These are phyloP conservation scores for Nicotiana tabacum DNA, from an alignment of 257 asterid genomes.

Conservation along the genomic window DNA sequence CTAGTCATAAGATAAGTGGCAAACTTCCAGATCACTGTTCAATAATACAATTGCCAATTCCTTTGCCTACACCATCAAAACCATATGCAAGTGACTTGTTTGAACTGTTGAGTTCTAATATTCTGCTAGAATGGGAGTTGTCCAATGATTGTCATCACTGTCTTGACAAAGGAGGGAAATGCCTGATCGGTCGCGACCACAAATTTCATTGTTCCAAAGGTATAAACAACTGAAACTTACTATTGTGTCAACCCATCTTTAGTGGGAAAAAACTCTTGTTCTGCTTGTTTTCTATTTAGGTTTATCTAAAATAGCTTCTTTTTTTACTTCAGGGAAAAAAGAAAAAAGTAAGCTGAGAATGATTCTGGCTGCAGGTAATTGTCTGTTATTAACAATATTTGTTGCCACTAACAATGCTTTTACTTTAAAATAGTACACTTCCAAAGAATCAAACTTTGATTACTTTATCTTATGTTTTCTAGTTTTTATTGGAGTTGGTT, in stretches of 20 bases:
- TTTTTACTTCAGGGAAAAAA: not conserved
- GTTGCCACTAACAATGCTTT: not conserved
- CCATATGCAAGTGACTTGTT: not conserved
- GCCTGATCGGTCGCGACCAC: not conserved
- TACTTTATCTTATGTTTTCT: not conserved
- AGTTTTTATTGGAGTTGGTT: constrained; percentile 19
- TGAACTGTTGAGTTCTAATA: constrained; percentile 7
- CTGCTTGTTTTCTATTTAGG: not conserved
- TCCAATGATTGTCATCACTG: constrained; percentile 28
- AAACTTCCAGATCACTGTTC: not conserved
- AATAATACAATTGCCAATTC: constrained; percentile 22
- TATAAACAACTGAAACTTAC: not conserved
- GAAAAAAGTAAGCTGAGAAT: not conserved
- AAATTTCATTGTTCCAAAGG: constrained; percentile 14
- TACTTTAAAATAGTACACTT: not conserved
- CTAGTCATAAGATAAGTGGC: not conserved
- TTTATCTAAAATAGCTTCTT: not conserved
- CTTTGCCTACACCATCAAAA: not conserved
- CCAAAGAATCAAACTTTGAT: not conserved
- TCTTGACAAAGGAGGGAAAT: constrained; percentile 28
- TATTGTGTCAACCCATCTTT: not conserved
- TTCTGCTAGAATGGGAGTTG: constrained; percentile 29
- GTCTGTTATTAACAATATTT: not conserved
- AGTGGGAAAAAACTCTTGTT: not conserved
- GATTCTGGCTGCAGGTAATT: not conserved